Base-by-base conservation (phyloP, 1,284 basidiomycete species). In the Marasmius tenuissimus region DNA sequence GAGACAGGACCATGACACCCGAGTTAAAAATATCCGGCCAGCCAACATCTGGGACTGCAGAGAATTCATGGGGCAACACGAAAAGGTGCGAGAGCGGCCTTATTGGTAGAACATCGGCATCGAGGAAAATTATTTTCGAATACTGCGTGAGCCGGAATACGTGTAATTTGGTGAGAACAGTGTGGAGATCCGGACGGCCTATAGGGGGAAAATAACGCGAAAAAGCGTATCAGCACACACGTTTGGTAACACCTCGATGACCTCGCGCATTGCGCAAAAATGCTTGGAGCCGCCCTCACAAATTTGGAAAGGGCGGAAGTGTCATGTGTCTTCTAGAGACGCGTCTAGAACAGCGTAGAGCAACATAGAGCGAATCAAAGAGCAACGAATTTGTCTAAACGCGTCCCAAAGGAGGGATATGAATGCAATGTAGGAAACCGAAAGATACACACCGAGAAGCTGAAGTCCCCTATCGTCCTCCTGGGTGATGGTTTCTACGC, bases 21-120 rank as follows among this genome's bases (percentile, higher is more conserved):
- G 96, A 97, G 75, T 98, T 99, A 81, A 99, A 98, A 63, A 97
- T 96, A 75, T 99, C 97, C 45, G 97, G 97, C 97, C 97, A 99
- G 67, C 97, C 97, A 35, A 94, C 93, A 75, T 99, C 97, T 5
- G 97, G 94, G 16, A 89, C 92, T 10, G 97, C 97, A 48, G 96
- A 91, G 66, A 92, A 92, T 63, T 91, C 88, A 71, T 90, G 80
- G 12, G 88, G 82, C 56, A 90, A 75, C 33, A 81, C 80, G 74
- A 98, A 96, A n/a, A 98, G 86, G 73, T 96, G 94, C 22, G 92
- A 91, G 56, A 98, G 78, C 20, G 94, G 91, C 16, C 88, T 87
- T 56, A 97, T 83, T 51, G 96, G 94, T 63, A 99, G 89, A 53
- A 96, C 89, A 74, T 99, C 97, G 67, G 97, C 96, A 76, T 99